Evolutionary conservation across 2,329 filamentous ascomycete species (phyloP).

Genomic region (Nannizzia gypsea): DNA sequence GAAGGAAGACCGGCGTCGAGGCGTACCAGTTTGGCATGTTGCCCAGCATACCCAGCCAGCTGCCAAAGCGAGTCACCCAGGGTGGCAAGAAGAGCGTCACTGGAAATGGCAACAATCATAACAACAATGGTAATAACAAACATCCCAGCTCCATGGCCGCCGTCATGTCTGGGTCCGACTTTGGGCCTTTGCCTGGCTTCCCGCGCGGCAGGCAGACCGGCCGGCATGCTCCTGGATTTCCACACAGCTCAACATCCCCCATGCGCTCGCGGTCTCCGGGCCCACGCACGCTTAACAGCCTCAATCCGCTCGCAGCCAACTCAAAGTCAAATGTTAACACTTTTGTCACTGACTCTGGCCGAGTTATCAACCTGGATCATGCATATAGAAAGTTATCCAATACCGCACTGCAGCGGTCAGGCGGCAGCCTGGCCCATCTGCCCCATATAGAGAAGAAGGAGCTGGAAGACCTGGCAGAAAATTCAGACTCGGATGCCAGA

Average conservation of each 20-base stretch:
- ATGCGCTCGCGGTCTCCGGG: constrained; percentile 25
- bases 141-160: constrained; percentile 37
- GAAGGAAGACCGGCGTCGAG: constrained; percentile 19
- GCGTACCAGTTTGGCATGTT: constrained; percentile 36
- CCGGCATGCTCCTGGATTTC: constrained; percentile 30
- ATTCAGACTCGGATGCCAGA: constrained; percentile 42
- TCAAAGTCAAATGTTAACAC: constrained; percentile 30
- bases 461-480: constrained; percentile 26
- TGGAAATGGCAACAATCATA: constrained; percentile 11
- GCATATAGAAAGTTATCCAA: constrained; percentile 63
- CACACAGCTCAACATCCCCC: constrained; percentile 23
- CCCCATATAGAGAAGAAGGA: constrained; percentile 40
- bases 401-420: constrained; percentile 53
- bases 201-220: constrained; percentile 27
- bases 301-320: constrained; percentile 34
- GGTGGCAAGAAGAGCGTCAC: constrained; percentile 24
- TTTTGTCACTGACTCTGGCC: constrained; percentile 49
- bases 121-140: constrained; percentile 12
- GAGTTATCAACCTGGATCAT: constrained; percentile 53
- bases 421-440: constrained; percentile 51
- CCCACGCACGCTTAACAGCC: constrained; percentile 26
- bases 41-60: constrained; percentile 33
- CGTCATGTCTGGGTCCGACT: constrained; percentile 32
- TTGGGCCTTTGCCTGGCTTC: constrained; percentile 25
- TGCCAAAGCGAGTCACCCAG: constrained; percentile 34